These are phyloP conservation scores for Dactylonectria macrodidyma DNA, from an alignment of 2,329 filamentous ascomycete species.

Conservation along the genomic window DNA sequence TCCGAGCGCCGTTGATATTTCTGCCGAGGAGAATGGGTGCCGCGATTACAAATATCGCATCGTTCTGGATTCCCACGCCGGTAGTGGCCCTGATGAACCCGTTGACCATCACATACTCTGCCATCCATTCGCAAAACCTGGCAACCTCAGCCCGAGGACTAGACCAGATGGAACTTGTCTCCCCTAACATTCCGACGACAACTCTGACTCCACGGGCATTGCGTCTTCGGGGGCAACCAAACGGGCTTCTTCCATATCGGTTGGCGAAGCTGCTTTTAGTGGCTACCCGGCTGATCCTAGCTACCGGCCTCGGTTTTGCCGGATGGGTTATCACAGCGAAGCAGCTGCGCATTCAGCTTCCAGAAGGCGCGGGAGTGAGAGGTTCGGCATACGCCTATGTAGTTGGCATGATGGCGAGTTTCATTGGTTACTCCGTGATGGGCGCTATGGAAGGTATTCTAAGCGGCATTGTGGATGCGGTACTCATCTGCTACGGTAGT, in stretches of 20 bases:
- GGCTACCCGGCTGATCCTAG: slow-evolving; percentile 92
- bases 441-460: slow-evolving; percentile 92
- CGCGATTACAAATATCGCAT: slow-evolving; percentile 80
- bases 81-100: slow-evolving; percentile 91
- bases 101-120: slow-evolving; percentile 90
- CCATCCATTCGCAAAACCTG: slow-evolving; percentile 91
- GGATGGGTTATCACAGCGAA: slow-evolving; percentile 97
- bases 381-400: slow-evolving; percentile 96
- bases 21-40: slow-evolving; percentile 79
- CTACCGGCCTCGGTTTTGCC: slow-evolving; percentile 89
- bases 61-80: slow-evolving; percentile 87
- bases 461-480: slow-evolving; percentile 88
- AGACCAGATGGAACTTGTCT: slow-evolving; percentile 86
- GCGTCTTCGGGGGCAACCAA: slow-evolving; percentile 57
- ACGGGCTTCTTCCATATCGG: slow-evolving; percentile 85
- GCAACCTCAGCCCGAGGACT: slow-evolving; percentile 83
- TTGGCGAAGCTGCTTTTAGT: slow-evolving; percentile 93
- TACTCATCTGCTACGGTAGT: slow-evolving; percentile 94
- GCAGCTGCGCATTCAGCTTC: slow-evolving; percentile 75
- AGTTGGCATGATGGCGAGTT: slow-evolving; percentile 90
- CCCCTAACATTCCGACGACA: slow-evolving; percentile 80
- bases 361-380: slow-evolving; percentile 68
- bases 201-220: slow-evolving; percentile 73
- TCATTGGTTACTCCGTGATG: slow-evolving; percentile 94
- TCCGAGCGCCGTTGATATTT: slow-evolving; percentile 88